Base-by-base conservation (phyloP, 2,329 filamentous ascomycete species). In the Aspergillus sp. region DNA sequence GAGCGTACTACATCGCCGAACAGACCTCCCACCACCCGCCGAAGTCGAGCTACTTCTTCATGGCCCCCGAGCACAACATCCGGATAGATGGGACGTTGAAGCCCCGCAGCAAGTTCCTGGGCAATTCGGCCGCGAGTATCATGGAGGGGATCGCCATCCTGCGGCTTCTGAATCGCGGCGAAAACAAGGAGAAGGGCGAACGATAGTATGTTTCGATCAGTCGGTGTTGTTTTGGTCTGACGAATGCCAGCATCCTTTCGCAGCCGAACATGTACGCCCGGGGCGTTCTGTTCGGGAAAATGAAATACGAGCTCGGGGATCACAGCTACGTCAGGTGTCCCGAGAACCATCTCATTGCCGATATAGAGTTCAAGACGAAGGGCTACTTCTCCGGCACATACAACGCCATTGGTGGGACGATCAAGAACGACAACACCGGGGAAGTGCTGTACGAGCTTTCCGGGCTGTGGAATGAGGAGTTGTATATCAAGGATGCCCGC, bases 191-290 rank as follows among this genome's bases (percentile, higher is more conserved):
- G 17, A 66, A 71, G 29, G 82, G 82, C 37, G 91, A 98, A 64
- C 73, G 79, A 79, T 96, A 94, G 86, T 93, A 70, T 33, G 82
- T 70, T 24, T 19, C 13, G 8, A 15, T n/a, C 4, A 4, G 14
- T n/a, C 12, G 4, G 10, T 6, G n/a, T n/a, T 12, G 19, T 13
- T 28, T n/a, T 14, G 7, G 7, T 15, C 30, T 32, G 33, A 41
- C 39, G 14, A 26, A 10, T 17, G 33, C 11, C 47, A 93, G 85
- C 61, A 84, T 93, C 52, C 64, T 96, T 32, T 96, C 91, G 4
- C 91, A 98, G 54, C 91, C 91, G 12, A 98, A 98, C 66, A 98
- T 98, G 86, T 98, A 98, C 59, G 91, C 89, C 14, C 77, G 91
- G 41, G 89, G 91, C 22, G 96, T 98, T 39, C 69, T 98, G 6